These are phyloP conservation scores for Endogone sp. DNA, from an alignment of 192 early-diverging fungal species.

Conservation along the genomic window DNA sequence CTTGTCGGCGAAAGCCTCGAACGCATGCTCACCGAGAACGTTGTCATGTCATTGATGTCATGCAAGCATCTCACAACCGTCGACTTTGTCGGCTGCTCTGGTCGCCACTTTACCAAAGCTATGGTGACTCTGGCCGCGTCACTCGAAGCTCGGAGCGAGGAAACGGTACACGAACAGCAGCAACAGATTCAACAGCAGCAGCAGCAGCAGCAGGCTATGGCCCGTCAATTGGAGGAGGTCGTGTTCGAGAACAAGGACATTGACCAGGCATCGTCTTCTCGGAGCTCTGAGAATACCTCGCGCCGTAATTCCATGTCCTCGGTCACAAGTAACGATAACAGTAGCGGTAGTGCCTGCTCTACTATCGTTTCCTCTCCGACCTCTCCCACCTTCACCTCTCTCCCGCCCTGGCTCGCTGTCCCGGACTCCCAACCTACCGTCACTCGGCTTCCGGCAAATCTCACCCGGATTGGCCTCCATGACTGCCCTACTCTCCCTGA, in stretches of 20 bases:
- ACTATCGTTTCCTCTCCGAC: background rate
- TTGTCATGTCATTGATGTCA: background rate
- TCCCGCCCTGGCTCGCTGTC: background rate
- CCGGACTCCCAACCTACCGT: no score
- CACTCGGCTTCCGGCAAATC: background rate
- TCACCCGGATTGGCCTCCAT: background rate
- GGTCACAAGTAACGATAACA: no score
- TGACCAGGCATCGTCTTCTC: background rate
- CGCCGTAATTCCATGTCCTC: no score
- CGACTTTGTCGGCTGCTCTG: background rate
- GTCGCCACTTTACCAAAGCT: background rate
- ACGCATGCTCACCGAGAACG: background rate
- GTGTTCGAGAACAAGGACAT: background rate
- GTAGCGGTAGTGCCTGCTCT: no score
- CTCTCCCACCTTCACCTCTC: background rate
- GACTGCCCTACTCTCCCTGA: background rate
- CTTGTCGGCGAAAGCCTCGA: background rate
- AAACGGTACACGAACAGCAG: background rate
- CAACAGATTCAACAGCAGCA: background rate
- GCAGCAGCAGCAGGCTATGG: background rate
- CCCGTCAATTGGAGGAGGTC: background rate
- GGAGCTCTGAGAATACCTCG: background rate
- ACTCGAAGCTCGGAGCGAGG: conserved; percentile 1
- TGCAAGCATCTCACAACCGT: background rate
- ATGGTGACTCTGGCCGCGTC: background rate